Percentiles rank a stretch among this genome's conserved stretches.
These are phyloP conservation scores for Ceratorhiza oryzae-sativae DNA, from an alignment of 1,284 basidiomycete species.

Conservation along the genomic window DNA sequence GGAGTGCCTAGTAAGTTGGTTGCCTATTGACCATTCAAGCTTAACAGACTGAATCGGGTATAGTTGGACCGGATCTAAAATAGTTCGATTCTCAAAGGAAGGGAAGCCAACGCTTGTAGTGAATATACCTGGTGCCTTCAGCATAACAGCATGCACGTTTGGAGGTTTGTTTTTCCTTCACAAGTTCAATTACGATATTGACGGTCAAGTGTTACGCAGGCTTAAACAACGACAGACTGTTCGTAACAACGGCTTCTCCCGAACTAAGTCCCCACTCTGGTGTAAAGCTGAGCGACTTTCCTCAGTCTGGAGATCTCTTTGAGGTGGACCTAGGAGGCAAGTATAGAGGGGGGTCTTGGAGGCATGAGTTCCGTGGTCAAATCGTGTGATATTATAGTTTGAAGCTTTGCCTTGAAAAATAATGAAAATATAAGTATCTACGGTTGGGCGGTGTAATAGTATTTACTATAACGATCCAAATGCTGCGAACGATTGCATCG, in stretches of 20 bases:
- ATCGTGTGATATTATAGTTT: neutral
- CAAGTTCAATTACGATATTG: neutral
- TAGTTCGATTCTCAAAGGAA: slow-evolving; percentile 29
- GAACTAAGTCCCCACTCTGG: slow-evolving; percentile 43
- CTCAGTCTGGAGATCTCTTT: slow-evolving; percentile 71
- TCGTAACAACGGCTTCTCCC: slow-evolving; percentile 65
- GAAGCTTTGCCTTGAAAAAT: neutral
- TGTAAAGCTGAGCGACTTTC: slow-evolving; percentile 52
- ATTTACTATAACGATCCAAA: too few relatives aligned
- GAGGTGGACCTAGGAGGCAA: slow-evolving; percentile 64
- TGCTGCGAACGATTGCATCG: too few relatives aligned
- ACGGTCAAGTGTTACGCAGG: slow-evolving; percentile 53
- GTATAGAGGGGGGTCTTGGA: slow-evolving; percentile 54
- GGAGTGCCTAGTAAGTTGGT: slow-evolving; percentile 65
- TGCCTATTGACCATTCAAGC: neutral
- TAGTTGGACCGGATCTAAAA: slow-evolving; percentile 31
- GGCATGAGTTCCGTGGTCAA: slow-evolving; percentile 39
- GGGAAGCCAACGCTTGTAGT: slow-evolving; percentile 53
- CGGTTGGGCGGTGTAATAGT: too few relatives aligned
- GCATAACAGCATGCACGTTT: slow-evolving; percentile 72
- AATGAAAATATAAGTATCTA: neutral
- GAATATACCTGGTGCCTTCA: slow-evolving; percentile 63
- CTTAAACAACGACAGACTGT: slow-evolving; percentile 66
- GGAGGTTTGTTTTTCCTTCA: slow-evolving; percentile 58
- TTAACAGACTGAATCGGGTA: neutral